Base-by-base conservation (phyloP, 208 protist genomes). In the Trypanosoma platydactyli region DNA sequence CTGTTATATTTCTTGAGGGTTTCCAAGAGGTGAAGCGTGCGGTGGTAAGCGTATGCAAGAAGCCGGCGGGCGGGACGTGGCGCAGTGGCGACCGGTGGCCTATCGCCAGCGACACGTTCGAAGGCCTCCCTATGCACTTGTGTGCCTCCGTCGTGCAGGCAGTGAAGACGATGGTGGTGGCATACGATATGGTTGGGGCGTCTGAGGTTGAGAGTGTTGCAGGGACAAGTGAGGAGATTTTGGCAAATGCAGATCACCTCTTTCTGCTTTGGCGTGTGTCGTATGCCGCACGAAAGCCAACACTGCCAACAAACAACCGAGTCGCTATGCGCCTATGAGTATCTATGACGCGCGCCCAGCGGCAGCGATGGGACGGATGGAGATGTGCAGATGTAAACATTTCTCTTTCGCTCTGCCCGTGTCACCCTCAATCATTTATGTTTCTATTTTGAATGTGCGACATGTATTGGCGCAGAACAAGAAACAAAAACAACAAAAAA, bases 161-260 rank as follows among this genome's bases (percentile, higher is more conserved):
- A 20, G 85, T 97, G 44, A 97, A 97, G 56, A 86, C 80, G 25
- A 72, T 97, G 18, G 80, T 89, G 35, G 77, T 97, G 9, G 72
- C 85, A 5, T 95, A 85, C 65, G 92, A 97, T 46, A 71, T 97
- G 51, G 64, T 97, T 25, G 50, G 49, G 20, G 35, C 68, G 15
- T 74, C 89, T 27, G 88, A 91, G 35, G 48, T 63, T 29, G 60
- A 79, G 29, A 53, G 58, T n/a, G 75, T 90, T 22, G 41, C 76
- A 27, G 45, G 59, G 25, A 91, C 87, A 40, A 73, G 73, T 27
- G 80, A 81, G 52, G 92, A 97, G 61, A 60, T 93, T 48, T 71
- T 97, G n/a, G 69, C 54, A 16, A 97, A 97, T 65, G 88, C 86
- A 42, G 89, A 97, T 55, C 93, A 85, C 76, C 62, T 97, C 3